These are phyloP conservation scores for Globisporangium takayamanum DNA, from an alignment of 352 stramenopile species.

Conservation along the genomic window DNA sequence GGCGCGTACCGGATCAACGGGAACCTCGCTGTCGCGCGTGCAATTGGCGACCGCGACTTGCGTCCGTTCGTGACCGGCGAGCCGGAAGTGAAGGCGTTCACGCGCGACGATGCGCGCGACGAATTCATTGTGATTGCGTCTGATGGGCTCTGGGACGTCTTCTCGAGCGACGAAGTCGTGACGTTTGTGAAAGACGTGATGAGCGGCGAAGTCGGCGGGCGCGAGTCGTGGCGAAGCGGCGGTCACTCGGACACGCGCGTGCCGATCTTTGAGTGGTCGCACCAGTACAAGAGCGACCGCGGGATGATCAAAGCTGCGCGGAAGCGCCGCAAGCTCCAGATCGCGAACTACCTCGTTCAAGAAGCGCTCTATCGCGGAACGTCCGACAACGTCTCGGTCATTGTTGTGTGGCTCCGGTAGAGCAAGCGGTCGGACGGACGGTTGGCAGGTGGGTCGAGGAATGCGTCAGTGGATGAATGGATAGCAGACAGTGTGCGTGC, in stretches of 20 bases:
- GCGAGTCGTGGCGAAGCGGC: slow-evolving; percentile 75
- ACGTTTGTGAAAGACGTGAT: slow-evolving; percentile 89
- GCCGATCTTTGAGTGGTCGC: slow-evolving; percentile 86
- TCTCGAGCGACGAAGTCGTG: slow-evolving; percentile 88
- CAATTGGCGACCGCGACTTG: slow-evolving; percentile 87
- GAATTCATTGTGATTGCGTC: slow-evolving; percentile 92
- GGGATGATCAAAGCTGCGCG: slow-evolving; percentile 88
- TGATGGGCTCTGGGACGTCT: slow-evolving; percentile 93
- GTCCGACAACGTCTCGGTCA: slow-evolving; percentile 89
- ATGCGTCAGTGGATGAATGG: background rate
- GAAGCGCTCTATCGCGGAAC: slow-evolving; percentile 88
- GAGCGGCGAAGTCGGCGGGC: slow-evolving; percentile 70
- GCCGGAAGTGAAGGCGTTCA: slow-evolving; percentile 72
- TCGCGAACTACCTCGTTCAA: slow-evolving; percentile 89
- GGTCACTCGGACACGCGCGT: slow-evolving; percentile 79
- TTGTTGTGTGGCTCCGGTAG: slow-evolving; percentile 86
- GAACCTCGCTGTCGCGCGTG: slow-evolving; percentile 87
- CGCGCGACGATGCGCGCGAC: slow-evolving; percentile 72
- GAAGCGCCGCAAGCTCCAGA: slow-evolving; percentile 84
- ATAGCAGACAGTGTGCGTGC: background rate
- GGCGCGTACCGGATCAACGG: slow-evolving; percentile 91
- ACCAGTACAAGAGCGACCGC: slow-evolving; percentile 86
- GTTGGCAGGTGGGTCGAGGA: background rate
- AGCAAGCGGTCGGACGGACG: background rate
- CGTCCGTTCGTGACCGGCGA: slow-evolving; percentile 82